Percentiles rank a stretch among this genome's conserved stretches.
Evolutionary conservation across 2,329 filamentous ascomycete genomes (phyloP).

Genomic region (Cercospora brassicicola): DNA sequence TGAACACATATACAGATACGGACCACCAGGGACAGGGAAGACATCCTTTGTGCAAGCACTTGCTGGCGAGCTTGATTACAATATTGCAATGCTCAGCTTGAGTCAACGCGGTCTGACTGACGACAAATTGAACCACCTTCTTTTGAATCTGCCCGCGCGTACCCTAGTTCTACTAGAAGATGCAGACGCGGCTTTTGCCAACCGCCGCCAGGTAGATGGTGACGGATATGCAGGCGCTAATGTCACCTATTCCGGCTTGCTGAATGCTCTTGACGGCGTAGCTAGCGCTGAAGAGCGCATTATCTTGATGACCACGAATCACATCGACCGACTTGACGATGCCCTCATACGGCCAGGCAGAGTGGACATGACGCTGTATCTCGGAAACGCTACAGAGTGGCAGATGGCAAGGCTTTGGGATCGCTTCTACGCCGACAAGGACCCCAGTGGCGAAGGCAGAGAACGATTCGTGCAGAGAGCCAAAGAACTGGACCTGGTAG

Average conservation of each 20-base stretch:
- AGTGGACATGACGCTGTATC: constrained; percentile 87
- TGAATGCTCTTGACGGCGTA: constrained; percentile 75
- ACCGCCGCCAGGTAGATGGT: constrained; percentile 70
- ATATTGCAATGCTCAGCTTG: constrained; percentile 87
- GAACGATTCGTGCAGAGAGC: constrained; percentile 70
- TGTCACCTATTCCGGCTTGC: constrained; percentile 88
- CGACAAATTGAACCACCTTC: constrained; percentile 79
- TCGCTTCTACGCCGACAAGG: constrained; percentile 86
- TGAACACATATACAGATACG: constrained; percentile 47
- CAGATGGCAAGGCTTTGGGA: constrained; percentile 90
- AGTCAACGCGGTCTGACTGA: constrained; percentile 88
- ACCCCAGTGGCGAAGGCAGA: constrained; percentile 62
- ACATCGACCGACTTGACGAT: constrained; percentile 83
- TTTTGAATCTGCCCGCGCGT: constrained; percentile 79
- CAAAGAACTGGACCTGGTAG: constrained; percentile 68
- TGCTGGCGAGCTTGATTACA: constrained; percentile 87
- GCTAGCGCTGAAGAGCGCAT: constrained; percentile 92
- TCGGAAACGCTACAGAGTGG: constrained; percentile 82
- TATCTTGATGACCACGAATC: constrained; percentile 91
- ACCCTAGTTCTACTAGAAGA: constrained; percentile 85
- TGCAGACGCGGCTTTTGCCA: constrained; percentile 85
- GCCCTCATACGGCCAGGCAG: constrained; percentile 87
- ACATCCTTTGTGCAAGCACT: constrained; percentile 95
- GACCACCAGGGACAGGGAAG: constrained; percentile 87
- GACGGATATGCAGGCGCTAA: constrained; percentile 86